Evolutionary conservation across 305 asterid genomes (phyloP).

Genomic region (Ilex paraguariensis): DNA sequence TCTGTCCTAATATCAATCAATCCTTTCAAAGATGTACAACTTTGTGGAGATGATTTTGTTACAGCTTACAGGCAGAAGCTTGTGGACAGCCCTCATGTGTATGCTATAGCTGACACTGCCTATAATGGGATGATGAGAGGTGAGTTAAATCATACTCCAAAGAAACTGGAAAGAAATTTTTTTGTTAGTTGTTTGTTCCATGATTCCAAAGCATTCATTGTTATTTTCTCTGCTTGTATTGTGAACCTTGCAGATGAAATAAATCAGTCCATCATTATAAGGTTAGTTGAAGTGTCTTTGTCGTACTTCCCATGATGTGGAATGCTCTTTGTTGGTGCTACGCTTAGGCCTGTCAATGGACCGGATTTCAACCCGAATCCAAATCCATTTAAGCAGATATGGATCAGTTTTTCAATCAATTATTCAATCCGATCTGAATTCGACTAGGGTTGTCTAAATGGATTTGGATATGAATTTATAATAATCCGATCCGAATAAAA

Average conservation of each 20-base stretch:
- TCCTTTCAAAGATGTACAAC: conserved; percentile 73
- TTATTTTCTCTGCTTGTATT: conserved; percentile 15
- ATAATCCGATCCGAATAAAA: too few species aligned
- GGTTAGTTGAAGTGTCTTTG: conserved; percentile 43
- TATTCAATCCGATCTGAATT: too few species aligned
- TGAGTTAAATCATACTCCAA: conserved; percentile 26
- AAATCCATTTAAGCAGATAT: too few species aligned
- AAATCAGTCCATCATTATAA: conserved; percentile 86
- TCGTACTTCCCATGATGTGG: conserved; percentile 13
- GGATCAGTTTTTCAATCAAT: too few species aligned
- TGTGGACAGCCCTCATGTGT: conserved; percentile 81
- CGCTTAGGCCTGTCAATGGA: too few species aligned
- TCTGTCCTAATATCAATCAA: conserved; percentile 80
- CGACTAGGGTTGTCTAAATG: too few species aligned
- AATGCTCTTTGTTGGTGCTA: not conserved
- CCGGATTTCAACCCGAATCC: too few species aligned
- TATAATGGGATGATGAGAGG: conserved; percentile 81
- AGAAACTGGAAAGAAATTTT: conserved; percentile 15
- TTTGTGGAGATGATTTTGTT: conserved; percentile 54
- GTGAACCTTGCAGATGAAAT: conserved; percentile 52
- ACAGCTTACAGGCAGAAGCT: conserved; percentile 65
- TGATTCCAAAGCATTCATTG: not conserved
- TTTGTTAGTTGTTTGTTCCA: conserved; percentile 7
- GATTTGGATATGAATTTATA: too few species aligned
- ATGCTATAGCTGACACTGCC: conserved; percentile 72